Conservation (phyloP, 176 grass and related monocot species). For the Dactylis glomerata region DNA sequence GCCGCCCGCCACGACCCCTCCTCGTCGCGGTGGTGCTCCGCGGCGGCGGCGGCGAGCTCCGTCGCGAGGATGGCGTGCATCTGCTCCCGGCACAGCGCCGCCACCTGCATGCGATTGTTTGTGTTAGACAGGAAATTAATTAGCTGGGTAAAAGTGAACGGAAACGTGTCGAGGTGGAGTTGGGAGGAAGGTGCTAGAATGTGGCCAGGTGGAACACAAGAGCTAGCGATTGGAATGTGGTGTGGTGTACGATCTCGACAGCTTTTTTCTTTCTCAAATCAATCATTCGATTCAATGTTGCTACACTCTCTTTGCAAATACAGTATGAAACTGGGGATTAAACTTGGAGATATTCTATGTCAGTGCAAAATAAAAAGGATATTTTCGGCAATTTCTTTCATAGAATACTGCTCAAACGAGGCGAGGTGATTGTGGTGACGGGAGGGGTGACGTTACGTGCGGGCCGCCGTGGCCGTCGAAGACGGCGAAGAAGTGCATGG, state of each 20-base stretch:
- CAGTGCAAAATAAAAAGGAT: neutral
- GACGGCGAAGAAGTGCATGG: slow-evolving; percentile 87
- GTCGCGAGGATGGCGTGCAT: slow-evolving; percentile 67
- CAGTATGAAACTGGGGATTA: neutral
- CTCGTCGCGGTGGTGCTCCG: neutral
- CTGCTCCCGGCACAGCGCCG: slow-evolving; percentile 60
- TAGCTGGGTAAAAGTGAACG: neutral
- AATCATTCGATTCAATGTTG: neutral
- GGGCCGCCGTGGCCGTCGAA: slow-evolving; percentile 82
- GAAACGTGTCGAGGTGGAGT: slow-evolving; percentile 10
- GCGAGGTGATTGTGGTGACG: neutral
- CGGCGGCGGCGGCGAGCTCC: slow-evolving; percentile 37
- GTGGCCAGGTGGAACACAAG: slow-evolving; percentile 6
- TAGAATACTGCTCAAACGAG: neutral
- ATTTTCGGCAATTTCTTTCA: neutral
- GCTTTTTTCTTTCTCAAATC: neutral
- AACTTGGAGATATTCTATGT: neutral
- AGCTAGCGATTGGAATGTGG: neutral
- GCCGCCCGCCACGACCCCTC: slow-evolving; percentile 44
- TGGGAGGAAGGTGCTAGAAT: slow-evolving; percentile 24
- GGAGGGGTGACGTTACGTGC: slow-evolving; percentile 39
- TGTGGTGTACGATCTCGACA: neutral
- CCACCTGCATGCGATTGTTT: slow-evolving; percentile 37
- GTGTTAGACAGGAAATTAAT: neutral
- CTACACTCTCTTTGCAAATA: neutral